A percentile compares a stretch with the other conserved stretches of the same genome.
Evolutionary conservation across 2,329 filamentous ascomycete species (phyloP).

Genomic region (Graphiopsis chlorocephala): DNA sequence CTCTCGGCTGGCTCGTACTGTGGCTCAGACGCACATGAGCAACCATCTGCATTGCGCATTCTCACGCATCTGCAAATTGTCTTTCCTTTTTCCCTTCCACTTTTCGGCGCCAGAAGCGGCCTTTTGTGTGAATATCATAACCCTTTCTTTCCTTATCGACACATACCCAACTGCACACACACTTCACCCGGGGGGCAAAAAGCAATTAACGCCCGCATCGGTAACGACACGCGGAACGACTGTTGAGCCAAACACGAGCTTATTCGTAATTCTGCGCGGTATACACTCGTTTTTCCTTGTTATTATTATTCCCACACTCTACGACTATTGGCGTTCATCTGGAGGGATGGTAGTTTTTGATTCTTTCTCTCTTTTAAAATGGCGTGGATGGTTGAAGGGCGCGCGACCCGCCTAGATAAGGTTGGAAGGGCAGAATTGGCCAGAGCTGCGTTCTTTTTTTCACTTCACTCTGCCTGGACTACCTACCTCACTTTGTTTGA

Average conservation of each 20-base stretch:
- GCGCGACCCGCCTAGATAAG: background rate
- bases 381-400: background rate
- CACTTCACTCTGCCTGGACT: background rate
- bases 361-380: background rate
- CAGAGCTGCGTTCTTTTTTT: background rate
- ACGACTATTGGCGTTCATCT: background rate
- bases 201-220: background rate
- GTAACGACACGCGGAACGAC: slow-evolving; percentile 4
- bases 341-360: background rate
- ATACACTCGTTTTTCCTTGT: background rate
- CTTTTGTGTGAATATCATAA: slow-evolving; percentile 7
- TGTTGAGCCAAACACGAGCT: background rate
- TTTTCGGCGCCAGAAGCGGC: background rate
- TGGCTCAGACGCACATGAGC: slow-evolving; percentile 16
- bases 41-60: background rate
- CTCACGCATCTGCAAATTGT: background rate
- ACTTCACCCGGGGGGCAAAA: background rate
- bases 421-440: background rate
- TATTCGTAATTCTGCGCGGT: background rate
- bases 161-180: slow-evolving; percentile 3
- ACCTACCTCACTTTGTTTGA: background rate
- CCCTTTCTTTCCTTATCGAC: slow-evolving; percentile 6
- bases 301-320: background rate
- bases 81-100: slow-evolving; percentile 3
- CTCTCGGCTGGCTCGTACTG: slow-evolving; percentile 59